phyloP scores from a whole-genome alignment of 2,329 filamentous ascomycete species.

The Talaromyces sp. region DNA sequence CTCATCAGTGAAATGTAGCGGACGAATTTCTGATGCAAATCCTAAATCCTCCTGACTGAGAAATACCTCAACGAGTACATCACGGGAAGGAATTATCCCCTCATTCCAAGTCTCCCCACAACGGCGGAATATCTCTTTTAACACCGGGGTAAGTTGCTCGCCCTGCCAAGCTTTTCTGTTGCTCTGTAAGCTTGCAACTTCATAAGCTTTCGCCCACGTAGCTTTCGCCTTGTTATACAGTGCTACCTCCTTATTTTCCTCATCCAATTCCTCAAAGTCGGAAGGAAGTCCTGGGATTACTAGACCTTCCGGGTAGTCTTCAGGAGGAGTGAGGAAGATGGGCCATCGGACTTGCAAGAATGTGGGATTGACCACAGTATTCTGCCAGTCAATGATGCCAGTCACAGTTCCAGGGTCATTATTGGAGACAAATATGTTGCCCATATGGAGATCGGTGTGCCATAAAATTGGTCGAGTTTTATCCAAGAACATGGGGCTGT shows the following conservation, averaged over 20 bases:
- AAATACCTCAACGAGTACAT: slow-evolving; percentile 2
- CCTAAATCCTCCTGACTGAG: slow-evolving; percentile 15
- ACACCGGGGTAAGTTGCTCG: slow-evolving; percentile 14
- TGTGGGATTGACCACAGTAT: slow-evolving; percentile 16
- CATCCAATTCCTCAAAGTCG: slow-evolving; percentile 15
- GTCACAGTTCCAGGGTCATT: slow-evolving; percentile 14
- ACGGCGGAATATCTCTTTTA: slow-evolving; percentile 19
- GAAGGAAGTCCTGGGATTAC: slow-evolving; percentile 14
- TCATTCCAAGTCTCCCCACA: slow-evolving; percentile 18
- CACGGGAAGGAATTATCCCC: slow-evolving; percentile 21
- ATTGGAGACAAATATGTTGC: slow-evolving; percentile 24
- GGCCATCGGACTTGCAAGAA: slow-evolving; percentile 18
- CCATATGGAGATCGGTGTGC: slow-evolving; percentile 20
- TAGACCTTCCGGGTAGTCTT: slow-evolving; percentile 14
- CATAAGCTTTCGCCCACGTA: slow-evolving; percentile 19
- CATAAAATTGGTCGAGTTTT: slow-evolving; percentile 13
- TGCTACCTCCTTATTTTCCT: slow-evolving; percentile 13
- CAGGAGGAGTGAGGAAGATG: slow-evolving; percentile 13
- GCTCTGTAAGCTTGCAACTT: slow-evolving; percentile 14
- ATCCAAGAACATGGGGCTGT: slow-evolving; percentile 7
- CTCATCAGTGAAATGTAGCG: slow-evolving; percentile 16
- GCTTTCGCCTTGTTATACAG: slow-evolving; percentile 6
- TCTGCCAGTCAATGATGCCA: slow-evolving; percentile 16
- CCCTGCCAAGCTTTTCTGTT: slow-evolving; percentile 12
- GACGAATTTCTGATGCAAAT: slow-evolving; percentile 15